These are phyloP conservation scores for Entoloma clypeatum DNA, from an alignment of 1,284 basidiomycete genomes.

Conservation along the genomic window DNA sequence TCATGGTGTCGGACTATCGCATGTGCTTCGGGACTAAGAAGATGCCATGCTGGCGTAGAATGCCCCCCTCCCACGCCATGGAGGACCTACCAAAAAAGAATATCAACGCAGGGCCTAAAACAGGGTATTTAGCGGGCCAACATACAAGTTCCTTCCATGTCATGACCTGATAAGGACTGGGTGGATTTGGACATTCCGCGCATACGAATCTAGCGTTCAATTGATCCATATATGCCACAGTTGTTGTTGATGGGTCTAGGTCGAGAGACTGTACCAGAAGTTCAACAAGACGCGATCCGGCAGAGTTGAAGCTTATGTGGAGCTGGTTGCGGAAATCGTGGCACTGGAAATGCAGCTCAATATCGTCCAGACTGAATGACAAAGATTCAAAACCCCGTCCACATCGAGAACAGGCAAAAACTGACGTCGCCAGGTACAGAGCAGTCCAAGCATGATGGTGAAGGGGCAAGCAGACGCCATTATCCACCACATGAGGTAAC, in stretches of 20 bases:
- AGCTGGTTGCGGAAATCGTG: background rate
- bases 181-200: slow-evolving; percentile 10
- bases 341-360: slow-evolving; percentile 10
- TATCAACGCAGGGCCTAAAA: background rate
- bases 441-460: background rate
- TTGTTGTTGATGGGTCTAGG: slow-evolving; percentile 7
- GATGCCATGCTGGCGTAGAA: slow-evolving; percentile 3
- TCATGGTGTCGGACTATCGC: slow-evolving; percentile 7
- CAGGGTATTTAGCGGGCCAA: background rate
- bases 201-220: slow-evolving; percentile 11
- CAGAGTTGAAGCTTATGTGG: slow-evolving; percentile 5
- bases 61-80: slow-evolving; percentile 5
- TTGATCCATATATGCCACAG: slow-evolving; percentile 12
- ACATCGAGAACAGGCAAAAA: slow-evolving; percentile 14
- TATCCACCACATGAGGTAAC: slow-evolving; percentile 7
- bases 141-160: slow-evolving; percentile 14
- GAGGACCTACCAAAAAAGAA: slow-evolving; percentile 1
- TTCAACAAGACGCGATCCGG: slow-evolving; percentile 2
- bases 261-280: slow-evolving; percentile 8
- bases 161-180: background rate
- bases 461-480: background rate
- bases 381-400: background rate
- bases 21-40: slow-evolving; percentile 10
- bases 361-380: slow-evolving; percentile 13
- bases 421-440: slow-evolving; percentile 11